Evolutionary conservation across 108 stramenopile species (phyloP).

Genomic region (Schizochytrium sp.): DNA sequence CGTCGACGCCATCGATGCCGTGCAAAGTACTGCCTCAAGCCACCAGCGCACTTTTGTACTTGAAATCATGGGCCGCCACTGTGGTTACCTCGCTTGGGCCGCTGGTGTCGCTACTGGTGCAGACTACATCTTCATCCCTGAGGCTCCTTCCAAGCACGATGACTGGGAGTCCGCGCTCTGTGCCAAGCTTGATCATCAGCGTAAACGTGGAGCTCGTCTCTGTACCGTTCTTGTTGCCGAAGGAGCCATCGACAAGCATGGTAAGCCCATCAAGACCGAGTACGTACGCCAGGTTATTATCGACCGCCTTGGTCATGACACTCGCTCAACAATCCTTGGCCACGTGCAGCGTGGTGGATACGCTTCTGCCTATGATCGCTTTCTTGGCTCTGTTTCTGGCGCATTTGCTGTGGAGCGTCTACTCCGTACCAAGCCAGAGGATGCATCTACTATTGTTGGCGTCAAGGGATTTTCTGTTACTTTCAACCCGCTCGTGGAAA

Average conservation of each 20-base stretch:
- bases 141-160: conserved; percentile 51
- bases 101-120: conserved; percentile 52
- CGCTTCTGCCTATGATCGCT: conserved; percentile 52
- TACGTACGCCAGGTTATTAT: conserved; percentile 59
- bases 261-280: conserved; percentile 58
- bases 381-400: conserved; percentile 7
- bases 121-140: conserved; percentile 55
- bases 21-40: conserved; percentile 43
- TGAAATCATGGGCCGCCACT: conserved; percentile 59
- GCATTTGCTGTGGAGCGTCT: conserved; percentile 29
- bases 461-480: conserved; percentile 40
- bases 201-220: conserved; percentile 40
- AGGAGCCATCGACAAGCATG: conserved; percentile 33
- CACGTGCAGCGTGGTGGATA: conserved; percentile 56
- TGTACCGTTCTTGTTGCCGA: conserved; percentile 56
- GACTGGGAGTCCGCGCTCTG: conserved; percentile 58
- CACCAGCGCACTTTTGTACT: conserved; percentile 62
- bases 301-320: conserved; percentile 50
- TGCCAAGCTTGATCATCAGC: conserved; percentile 36
- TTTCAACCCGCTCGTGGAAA: conserved; percentile 44
- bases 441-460: conserved; percentile 53
- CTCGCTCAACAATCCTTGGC: conserved; percentile 46
- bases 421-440: conserved; percentile 16
- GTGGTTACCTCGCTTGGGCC: conserved; percentile 58
- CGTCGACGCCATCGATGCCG: conserved; percentile 60